Evolutionary conservation across 2,329 filamentous ascomycete genomes (phyloP).

Genomic region (Leptosphaerulina australis): DNA sequence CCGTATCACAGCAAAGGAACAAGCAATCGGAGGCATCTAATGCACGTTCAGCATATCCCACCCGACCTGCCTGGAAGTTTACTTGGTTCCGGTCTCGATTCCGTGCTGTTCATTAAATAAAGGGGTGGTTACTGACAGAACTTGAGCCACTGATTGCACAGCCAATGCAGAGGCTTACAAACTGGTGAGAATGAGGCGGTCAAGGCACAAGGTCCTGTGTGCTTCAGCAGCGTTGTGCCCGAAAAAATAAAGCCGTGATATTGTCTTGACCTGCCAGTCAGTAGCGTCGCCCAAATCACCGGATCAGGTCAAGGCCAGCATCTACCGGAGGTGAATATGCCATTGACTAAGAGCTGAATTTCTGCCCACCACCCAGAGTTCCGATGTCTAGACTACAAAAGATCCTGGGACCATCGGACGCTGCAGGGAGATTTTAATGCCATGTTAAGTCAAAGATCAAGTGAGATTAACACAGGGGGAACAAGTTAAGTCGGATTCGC

Average conservation of each 20-base stretch:
- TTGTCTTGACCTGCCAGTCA: not conserved
- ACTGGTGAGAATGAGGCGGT: not conserved
- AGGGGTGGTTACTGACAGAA: too few relatives aligned
- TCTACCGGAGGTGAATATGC: not conserved
- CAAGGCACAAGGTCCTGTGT: not conserved
- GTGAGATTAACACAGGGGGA: not conserved
- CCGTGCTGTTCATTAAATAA: too few relatives aligned
- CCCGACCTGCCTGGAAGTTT: too few relatives aligned
- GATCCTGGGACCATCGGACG: not conserved
- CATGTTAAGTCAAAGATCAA: not conserved
- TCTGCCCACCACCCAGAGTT: not conserved
- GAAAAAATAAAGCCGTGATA: not conserved
- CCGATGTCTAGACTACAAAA: not conserved
- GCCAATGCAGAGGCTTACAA: too few relatives aligned
- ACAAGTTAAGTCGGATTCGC: constrained; percentile 2
- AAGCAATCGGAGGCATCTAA: too few relatives aligned
- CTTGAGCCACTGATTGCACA: too few relatives aligned
- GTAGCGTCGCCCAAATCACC: constrained; percentile 10
- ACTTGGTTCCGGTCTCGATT: too few relatives aligned
- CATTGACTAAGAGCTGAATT: not conserved
- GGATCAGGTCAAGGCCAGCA: constrained; percentile 1
- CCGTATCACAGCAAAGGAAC: too few relatives aligned
- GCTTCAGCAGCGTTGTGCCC: not conserved
- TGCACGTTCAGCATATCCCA: too few relatives aligned
- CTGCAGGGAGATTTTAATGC: not conserved